Evolutionary conservation across 495 filamentous ascomycete genomes (phyloP).

Genomic region (Penicillium nucicola): DNA sequence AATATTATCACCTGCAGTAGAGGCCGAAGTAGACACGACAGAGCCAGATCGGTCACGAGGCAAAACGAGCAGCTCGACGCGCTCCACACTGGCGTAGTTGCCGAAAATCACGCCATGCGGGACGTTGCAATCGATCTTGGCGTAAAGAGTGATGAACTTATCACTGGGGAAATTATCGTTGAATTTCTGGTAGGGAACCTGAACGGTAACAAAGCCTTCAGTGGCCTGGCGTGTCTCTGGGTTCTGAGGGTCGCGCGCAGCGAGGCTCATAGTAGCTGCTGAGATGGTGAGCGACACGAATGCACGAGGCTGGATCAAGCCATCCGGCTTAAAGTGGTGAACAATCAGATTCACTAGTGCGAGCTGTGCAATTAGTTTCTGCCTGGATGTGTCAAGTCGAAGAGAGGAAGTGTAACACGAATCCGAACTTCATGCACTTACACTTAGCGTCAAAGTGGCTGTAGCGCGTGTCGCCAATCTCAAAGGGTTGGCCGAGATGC

Average conservation of each 20-base stretch:
- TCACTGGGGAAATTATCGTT: neutral
- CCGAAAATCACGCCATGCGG: constrained; percentile 49
- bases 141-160: constrained; percentile 14
- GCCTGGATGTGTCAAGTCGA: neutral
- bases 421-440: too few species aligned
- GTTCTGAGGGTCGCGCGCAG: neutral
- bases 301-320: constrained; percentile 34
- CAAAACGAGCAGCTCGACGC: constrained; percentile 35
- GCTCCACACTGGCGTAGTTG: constrained; percentile 61
- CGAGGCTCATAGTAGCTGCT: constrained; percentile 14
- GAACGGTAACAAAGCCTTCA: constrained; percentile 52
- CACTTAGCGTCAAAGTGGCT: constrained; percentile 49
- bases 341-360: constrained; percentile 43
- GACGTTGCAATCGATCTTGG: constrained; percentile 22
- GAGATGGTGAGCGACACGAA: constrained; percentile 39
- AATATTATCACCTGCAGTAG: too few species aligned
- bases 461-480: constrained; percentile 30
- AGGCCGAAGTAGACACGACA: too few species aligned
- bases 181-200: constrained; percentile 42
- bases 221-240: neutral
- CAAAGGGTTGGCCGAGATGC: constrained; percentile 3
- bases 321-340: constrained; percentile 34
- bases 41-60: too few species aligned
- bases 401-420: too few species aligned
- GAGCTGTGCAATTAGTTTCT: too few species aligned